Conservation (phyloP, 305 asterid species). For the Plantago coronopus region DNA sequence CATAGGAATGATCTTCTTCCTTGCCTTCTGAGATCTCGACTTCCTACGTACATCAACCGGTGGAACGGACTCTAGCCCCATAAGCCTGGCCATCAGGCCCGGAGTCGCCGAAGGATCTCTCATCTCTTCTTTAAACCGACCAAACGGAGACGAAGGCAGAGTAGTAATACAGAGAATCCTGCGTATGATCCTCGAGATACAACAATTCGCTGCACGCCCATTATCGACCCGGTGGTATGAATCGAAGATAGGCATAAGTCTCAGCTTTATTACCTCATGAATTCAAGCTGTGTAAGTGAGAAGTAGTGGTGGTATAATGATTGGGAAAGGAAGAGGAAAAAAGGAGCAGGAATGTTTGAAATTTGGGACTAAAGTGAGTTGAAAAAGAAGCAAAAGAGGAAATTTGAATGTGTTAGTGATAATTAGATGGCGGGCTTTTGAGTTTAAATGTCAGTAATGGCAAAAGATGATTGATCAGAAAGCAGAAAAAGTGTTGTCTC, state of each 20-base stretch:
- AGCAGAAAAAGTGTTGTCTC: constrained; percentile 34
- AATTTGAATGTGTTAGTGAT: constrained; percentile 34
- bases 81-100: constrained; percentile 54
- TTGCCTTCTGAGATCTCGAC: constrained; percentile 26
- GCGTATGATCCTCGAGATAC: constrained; percentile 46
- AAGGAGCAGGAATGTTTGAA: constrained; percentile 23
- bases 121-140: constrained; percentile 22
- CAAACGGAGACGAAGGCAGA: constrained; percentile 29
- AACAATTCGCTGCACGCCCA: constrained; percentile 21
- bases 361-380: constrained; percentile 20
- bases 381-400: constrained; percentile 21
- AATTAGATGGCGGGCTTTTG: constrained; percentile 35
- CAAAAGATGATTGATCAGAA: constrained; percentile 26
- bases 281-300: neutral
- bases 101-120: constrained; percentile 26
- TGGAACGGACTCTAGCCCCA: constrained; percentile 66
- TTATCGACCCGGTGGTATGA: constrained; percentile 20
- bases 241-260: neutral
- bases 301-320: constrained; percentile 15
- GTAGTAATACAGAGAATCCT: constrained; percentile 49
- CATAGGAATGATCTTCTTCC: constrained; percentile 28
- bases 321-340: constrained; percentile 14
- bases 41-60: constrained; percentile 27
- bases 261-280: no score
- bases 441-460: constrained; percentile 29